Percentiles rank a stretch among this genome's conserved stretches.
Conservation (phyloP, 768 basidiomycete species). For the Suillus lakei region DNA sequence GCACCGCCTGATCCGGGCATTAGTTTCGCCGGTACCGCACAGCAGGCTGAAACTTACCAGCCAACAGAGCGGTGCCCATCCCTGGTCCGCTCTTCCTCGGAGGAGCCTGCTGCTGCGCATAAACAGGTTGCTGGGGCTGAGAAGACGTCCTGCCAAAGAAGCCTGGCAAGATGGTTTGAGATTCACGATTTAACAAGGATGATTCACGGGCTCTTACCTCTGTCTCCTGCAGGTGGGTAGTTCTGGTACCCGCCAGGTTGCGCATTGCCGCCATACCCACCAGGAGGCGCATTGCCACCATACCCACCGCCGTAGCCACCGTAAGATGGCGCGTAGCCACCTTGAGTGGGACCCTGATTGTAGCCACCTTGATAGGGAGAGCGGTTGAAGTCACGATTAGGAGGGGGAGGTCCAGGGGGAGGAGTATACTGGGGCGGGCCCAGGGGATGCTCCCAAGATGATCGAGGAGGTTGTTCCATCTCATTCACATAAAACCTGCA, state of each 20-base stretch:
- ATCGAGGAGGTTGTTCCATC: constrained; percentile 58
- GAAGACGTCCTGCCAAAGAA: constrained; percentile 36
- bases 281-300: constrained; percentile 16
- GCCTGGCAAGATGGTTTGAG: constrained; percentile 20
- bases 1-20: constrained; percentile 50
- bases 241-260: constrained; percentile 21
- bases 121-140: constrained; percentile 32
- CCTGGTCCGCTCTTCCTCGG: constrained; percentile 55
- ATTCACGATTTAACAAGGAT: not conserved
- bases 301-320: constrained; percentile 20
- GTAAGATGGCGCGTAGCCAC: constrained; percentile 22
- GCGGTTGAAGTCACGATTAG: constrained; percentile 35
- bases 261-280: constrained; percentile 19
- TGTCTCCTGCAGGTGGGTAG: constrained; percentile 20
- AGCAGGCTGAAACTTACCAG: constrained; percentile 41
- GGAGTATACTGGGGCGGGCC: constrained; percentile 46
- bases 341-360: constrained; percentile 21
- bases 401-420: constrained; percentile 52
- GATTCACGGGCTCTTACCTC: constrained; percentile 22
- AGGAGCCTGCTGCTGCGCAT: constrained; percentile 42
- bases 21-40: constrained; percentile 2
- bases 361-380: constrained; percentile 36
- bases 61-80: constrained; percentile 50
- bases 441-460: constrained; percentile 75
- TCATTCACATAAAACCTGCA: constrained; percentile 83